phyloP scores from a whole-genome alignment of 164 flowering plant genomes.

The Liquidambar formosana region DNA sequence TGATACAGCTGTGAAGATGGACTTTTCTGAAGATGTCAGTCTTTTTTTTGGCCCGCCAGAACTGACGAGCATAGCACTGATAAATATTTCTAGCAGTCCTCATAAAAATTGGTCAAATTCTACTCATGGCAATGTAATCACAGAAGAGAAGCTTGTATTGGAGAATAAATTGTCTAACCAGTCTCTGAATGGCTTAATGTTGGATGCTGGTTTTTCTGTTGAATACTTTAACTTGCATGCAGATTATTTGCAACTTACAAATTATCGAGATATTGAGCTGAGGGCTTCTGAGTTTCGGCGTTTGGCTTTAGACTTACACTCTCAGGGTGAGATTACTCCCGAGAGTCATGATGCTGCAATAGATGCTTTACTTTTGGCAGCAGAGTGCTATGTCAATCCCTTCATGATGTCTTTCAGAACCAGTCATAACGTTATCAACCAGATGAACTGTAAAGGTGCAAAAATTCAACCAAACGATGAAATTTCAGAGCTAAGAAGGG shows the following conservation, averaged over 20 bases:
- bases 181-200: constrained; percentile 24
- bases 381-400: constrained; percentile 89
- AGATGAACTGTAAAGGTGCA: constrained; percentile 18
- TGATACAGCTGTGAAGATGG: constrained; percentile 45
- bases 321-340: constrained; percentile 49
- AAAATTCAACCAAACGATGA: constrained; percentile 25
- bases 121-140: constrained; percentile 22
- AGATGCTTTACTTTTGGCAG: constrained; percentile 89
- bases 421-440: constrained; percentile 26
- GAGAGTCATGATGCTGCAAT: constrained; percentile 85
- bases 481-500: constrained; percentile 31
- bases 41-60: constrained; percentile 78
- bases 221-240: constrained; percentile 66
- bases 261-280: constrained; percentile 65
- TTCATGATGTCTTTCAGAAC: constrained; percentile 53
- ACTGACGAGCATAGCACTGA: constrained; percentile 45
- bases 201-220: constrained; percentile 50
- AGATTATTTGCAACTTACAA: constrained; percentile 72
- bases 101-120: constrained; percentile 27
- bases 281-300: constrained; percentile 81
- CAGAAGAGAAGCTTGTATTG: constrained; percentile 32
- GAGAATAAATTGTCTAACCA: constrained; percentile 23
- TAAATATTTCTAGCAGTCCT: constrained; percentile 25
- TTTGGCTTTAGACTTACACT: constrained; percentile 72
- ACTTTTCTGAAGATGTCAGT: constrained; percentile 59